A percentile compares a stretch with the other conserved stretches of the same genome.
phyloP scores from a whole-genome alignment of 345 rosid species.

The Diplotaxis tenuifolia region DNA sequence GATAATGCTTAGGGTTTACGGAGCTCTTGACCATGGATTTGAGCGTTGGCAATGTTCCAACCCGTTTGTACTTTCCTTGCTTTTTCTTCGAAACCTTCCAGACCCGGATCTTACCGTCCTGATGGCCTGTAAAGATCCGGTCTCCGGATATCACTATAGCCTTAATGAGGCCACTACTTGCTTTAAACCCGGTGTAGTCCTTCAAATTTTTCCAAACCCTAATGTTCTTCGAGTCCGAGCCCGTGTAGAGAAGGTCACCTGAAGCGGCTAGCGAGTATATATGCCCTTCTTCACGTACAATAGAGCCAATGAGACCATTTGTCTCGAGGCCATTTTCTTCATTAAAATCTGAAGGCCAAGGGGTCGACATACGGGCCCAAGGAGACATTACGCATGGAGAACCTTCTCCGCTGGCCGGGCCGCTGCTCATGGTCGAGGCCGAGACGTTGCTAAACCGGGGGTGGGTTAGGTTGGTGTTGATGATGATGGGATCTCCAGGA shows the following conservation, averaged over 20 bases:
- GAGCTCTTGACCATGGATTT: conserved; percentile 56
- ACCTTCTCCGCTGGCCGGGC: conserved; percentile 47
- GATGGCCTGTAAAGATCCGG: conserved; percentile 62
- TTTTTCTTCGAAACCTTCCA: conserved; percentile 52
- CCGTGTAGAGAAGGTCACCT: conserved; percentile 64
- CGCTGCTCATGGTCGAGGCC: conserved; percentile 37
- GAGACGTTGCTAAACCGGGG: conserved; percentile 44
- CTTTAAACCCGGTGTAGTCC: conserved; percentile 58
- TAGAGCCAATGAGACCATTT: conserved; percentile 56
- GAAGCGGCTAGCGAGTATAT: conserved; percentile 61
- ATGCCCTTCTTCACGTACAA: conserved; percentile 67
- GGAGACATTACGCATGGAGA: conserved; percentile 62
- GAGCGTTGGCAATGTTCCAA: conserved; percentile 52
- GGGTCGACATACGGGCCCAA: conserved; percentile 56
- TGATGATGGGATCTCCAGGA: conserved; percentile 19
- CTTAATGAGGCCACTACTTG: conserved; percentile 58
- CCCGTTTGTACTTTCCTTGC: conserved; percentile 43
- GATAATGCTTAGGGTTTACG: conserved; percentile 54
- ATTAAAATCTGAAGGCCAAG: conserved; percentile 28
- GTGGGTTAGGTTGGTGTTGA: conserved; percentile 22
- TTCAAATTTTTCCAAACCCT: conserved; percentile 67
- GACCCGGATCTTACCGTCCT: conserved; percentile 64
- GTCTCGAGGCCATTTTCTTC: conserved; percentile 32
- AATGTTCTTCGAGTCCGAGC: conserved; percentile 69
- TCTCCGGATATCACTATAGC: conserved; percentile 44